Percentiles rank a stretch among this genome's conserved stretches.
Conservation (phyloP, 352 stramenopile species). For the Phytophthora crassamura region DNA sequence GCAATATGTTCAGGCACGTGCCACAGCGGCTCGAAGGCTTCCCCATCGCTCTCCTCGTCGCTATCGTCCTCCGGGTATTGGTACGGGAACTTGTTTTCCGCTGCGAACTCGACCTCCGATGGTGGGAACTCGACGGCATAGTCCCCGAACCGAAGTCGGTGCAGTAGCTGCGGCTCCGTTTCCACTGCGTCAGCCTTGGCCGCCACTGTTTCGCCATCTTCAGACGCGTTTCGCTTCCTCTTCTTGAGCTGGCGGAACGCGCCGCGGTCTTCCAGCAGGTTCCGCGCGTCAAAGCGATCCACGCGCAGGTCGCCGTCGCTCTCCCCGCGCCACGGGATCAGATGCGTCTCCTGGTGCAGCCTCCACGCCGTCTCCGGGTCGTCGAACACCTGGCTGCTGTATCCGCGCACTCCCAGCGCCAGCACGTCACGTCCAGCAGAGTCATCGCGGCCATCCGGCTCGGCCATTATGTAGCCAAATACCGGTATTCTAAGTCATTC, state of each 20-base stretch:
- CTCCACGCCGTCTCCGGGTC: slow-evolving; percentile 52
- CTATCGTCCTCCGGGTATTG: slow-evolving; percentile 45
- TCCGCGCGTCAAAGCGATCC: slow-evolving; percentile 72
- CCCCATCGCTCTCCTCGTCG: slow-evolving; percentile 31
- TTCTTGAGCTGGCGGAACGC: slow-evolving; percentile 64
- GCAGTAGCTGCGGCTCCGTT: slow-evolving; percentile 37
- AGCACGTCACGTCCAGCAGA: slow-evolving; percentile 18
- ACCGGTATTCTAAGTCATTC: too few relatives aligned
- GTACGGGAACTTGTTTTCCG: slow-evolving; percentile 54
- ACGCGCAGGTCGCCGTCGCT: slow-evolving; percentile 43
- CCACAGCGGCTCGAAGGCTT: slow-evolving; percentile 38
- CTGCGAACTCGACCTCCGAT: slow-evolving; percentile 9
- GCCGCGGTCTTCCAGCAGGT: slow-evolving; percentile 56
- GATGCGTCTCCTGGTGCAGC: slow-evolving; percentile 60
- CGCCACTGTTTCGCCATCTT: background rate
- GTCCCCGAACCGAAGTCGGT: slow-evolving; percentile 54
- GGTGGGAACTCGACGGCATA: slow-evolving; percentile 50
- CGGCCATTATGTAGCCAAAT: slow-evolving; percentile 14
- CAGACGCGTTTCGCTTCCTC: slow-evolving; percentile 13
- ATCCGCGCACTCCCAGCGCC: slow-evolving; percentile 54
- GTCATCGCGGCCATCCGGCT: background rate
- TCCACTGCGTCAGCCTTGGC: background rate
- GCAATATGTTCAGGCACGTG: slow-evolving; percentile 32
- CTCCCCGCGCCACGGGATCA: slow-evolving; percentile 59
- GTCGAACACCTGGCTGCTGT: slow-evolving; percentile 60